These are phyloP conservation scores for Xylaria longipes DNA, from an alignment of 495 filamentous ascomycete genomes.

Conservation along the genomic window DNA sequence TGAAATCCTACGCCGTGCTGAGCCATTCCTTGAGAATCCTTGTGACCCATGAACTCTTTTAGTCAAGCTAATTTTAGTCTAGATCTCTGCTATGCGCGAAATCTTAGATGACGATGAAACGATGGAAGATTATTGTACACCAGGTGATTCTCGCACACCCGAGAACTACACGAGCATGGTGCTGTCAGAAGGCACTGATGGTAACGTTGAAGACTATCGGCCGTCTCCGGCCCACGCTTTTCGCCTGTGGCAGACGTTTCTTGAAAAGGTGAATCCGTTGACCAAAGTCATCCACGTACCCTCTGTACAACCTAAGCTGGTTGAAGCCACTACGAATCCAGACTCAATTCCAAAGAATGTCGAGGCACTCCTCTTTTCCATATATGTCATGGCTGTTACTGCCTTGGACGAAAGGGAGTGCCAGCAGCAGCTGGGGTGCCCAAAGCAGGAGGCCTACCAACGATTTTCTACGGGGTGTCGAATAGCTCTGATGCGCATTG, in stretches of 20 bases:
- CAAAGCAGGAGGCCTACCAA: slow-evolving; percentile 48
- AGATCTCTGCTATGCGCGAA: slow-evolving; percentile 56
- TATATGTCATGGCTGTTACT: slow-evolving; percentile 57
- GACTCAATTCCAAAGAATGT: slow-evolving; percentile 52
- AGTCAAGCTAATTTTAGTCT: slow-evolving; percentile 17
- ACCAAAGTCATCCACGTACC: slow-evolving; percentile 75
- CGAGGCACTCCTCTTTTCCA: slow-evolving; percentile 59
- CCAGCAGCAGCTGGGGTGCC: slow-evolving; percentile 51
- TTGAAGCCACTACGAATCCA: slow-evolving; percentile 49
- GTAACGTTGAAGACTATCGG: slow-evolving; percentile 57
- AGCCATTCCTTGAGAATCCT: not conserved
- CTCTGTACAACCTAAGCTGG: slow-evolving; percentile 60
- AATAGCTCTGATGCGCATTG: slow-evolving; percentile 54
- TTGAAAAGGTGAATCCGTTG: slow-evolving; percentile 71
- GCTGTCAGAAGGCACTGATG: slow-evolving; percentile 37
- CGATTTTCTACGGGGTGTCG: slow-evolving; percentile 52
- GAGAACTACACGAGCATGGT: slow-evolving; percentile 51
- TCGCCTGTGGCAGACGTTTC: slow-evolving; percentile 71
- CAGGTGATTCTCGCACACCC: slow-evolving; percentile 37
- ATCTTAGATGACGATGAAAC: slow-evolving; percentile 52
- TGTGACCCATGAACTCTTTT: not conserved
- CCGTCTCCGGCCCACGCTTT: slow-evolving; percentile 70
- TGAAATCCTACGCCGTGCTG: too few species aligned
- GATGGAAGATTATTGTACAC: slow-evolving; percentile 37
- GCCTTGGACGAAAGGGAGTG: slow-evolving; percentile 59